Percentiles rank a stretch among this genome's conserved stretches.
phyloP scores from a whole-genome alignment of 1,139 yeast species.

The Saccharomyces hybrid region DNA sequence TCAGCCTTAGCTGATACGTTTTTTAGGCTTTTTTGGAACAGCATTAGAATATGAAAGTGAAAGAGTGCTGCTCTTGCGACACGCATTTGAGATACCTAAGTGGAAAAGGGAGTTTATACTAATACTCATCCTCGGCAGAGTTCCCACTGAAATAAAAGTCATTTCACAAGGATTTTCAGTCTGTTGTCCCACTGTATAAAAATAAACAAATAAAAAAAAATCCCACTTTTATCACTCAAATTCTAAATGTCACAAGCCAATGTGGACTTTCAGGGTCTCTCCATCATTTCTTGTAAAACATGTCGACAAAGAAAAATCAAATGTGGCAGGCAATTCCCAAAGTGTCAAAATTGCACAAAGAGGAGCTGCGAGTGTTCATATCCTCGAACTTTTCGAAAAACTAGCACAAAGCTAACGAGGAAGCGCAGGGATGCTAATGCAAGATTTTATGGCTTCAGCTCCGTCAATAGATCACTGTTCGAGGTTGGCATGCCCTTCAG shows the following conservation, averaged over 20 bases:
- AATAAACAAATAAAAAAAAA: slow-evolving; percentile 4
- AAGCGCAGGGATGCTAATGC: slow-evolving; percentile 8
- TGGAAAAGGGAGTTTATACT: neutral
- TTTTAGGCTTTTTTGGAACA: neutral
- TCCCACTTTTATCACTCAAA: neutral
- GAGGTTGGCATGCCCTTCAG: slow-evolving; percentile 12
- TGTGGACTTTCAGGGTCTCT: neutral
- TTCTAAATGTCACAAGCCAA: neutral
- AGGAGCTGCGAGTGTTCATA: slow-evolving; percentile 7
- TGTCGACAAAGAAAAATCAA: slow-evolving; percentile 5
- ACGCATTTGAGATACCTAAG: neutral
- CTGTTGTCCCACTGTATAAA: too few relatives aligned
- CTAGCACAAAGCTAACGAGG: slow-evolving; percentile 8
- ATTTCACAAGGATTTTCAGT: too few relatives aligned
- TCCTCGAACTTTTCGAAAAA: slow-evolving; percentile 9
- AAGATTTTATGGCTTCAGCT: slow-evolving; percentile 11
- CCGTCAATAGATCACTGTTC: slow-evolving; percentile 10
- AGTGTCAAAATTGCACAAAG: slow-evolving; percentile 7
- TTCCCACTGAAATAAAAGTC: too few relatives aligned
- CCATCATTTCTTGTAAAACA: neutral
- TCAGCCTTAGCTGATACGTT: neutral
- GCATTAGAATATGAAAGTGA: neutral
- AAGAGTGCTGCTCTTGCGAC: neutral
- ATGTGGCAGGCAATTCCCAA: slow-evolving; percentile 9
- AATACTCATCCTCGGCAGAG: too few relatives aligned